These are phyloP conservation scores for Metschnikowia koreensis DNA, from an alignment of 805 yeast genomes.

Conservation along the genomic window DNA sequence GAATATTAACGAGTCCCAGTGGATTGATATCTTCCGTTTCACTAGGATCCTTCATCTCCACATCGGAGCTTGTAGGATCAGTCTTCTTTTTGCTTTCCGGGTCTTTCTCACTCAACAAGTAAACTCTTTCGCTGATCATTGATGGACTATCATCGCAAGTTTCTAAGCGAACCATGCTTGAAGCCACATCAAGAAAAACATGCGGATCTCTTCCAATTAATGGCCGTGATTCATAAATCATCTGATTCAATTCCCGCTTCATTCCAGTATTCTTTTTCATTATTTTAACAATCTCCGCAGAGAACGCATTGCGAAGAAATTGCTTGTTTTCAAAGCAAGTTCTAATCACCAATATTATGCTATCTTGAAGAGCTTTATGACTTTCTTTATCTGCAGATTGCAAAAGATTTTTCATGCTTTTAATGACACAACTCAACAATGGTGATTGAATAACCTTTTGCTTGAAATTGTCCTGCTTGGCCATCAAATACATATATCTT, in stretches of 20 bases:
- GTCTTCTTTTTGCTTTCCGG: slow-evolving; percentile 7
- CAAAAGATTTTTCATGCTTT: slow-evolving; percentile 33
- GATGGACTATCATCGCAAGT: slow-evolving; percentile 42
- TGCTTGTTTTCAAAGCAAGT: slow-evolving; percentile 65
- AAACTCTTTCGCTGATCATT: slow-evolving; percentile 22
- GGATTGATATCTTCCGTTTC: slow-evolving; percentile 15
- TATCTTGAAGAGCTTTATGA: slow-evolving; percentile 12
- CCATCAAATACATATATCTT: slow-evolving; percentile 53
- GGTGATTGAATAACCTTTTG: slow-evolving; percentile 45
- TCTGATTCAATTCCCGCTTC: slow-evolving; percentile 31
- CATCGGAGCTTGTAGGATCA: slow-evolving; percentile 17
- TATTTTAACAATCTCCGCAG: slow-evolving; percentile 48
- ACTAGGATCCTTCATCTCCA: slow-evolving; percentile 29
- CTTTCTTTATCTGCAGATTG: slow-evolving; percentile 21
- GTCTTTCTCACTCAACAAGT: slow-evolving; percentile 12
- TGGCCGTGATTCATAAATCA: slow-evolving; percentile 49
- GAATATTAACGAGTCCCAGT: slow-evolving; percentile 61
- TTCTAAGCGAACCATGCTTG: slow-evolving; percentile 42
- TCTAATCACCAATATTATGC: slow-evolving; percentile 57
- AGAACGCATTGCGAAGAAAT: slow-evolving; percentile 48
- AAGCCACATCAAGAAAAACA: slow-evolving; percentile 44
- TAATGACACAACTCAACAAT: slow-evolving; percentile 47
- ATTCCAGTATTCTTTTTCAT: slow-evolving; percentile 8
- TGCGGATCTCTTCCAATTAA: slow-evolving; percentile 50
- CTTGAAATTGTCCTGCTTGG: slow-evolving; percentile 44